These are phyloP conservation scores for Tolypocladium album DNA, from an alignment of 2,329 filamentous ascomycete species.

Conservation along the genomic window DNA sequence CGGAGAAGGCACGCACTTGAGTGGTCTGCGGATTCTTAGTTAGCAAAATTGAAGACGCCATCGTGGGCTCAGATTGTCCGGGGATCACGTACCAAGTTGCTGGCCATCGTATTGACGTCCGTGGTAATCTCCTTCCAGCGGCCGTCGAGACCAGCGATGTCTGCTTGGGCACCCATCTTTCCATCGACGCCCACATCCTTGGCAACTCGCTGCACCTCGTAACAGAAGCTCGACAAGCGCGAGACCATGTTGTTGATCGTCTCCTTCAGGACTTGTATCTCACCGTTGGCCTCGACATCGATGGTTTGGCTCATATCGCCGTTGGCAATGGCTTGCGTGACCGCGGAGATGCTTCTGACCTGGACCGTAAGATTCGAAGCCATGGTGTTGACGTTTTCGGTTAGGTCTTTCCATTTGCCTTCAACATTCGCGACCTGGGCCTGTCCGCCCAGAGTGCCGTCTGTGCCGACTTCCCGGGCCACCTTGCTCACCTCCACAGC, in stretches of 20 bases:
- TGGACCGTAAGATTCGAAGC: conserved; percentile 57
- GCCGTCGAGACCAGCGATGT: conserved; percentile 84
- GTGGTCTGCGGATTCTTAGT: conserved; percentile 56
- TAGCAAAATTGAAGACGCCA: not conserved
- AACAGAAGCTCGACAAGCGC: conserved; percentile 87
- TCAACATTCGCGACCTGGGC: conserved; percentile 90
- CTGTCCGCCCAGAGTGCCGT: conserved; percentile 88
- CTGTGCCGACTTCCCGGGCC: conserved; percentile 90
- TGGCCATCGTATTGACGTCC: conserved; percentile 88
- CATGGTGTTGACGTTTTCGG: conserved; percentile 78
- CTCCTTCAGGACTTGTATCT: conserved; percentile 87
- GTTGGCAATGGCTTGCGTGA: conserved; percentile 89
- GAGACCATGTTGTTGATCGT: conserved; percentile 99
- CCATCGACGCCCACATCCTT: conserved; percentile 96
- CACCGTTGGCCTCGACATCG: conserved; percentile 87
- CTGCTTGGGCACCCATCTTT: conserved; percentile 96
- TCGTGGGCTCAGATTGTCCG: not conserved
- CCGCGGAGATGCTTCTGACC: conserved; percentile 86
- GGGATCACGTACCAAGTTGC: conserved; percentile 40
- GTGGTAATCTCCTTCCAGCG: conserved; percentile 98
- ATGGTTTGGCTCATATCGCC: conserved; percentile 96
- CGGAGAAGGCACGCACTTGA: conserved; percentile 93
- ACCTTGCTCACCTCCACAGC: conserved; percentile 95
- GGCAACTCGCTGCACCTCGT: conserved; percentile 89
- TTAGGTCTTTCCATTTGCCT: conserved; percentile 97